Conservation (phyloP, 1,139 yeast genomes). For the Meyerozyma guilliermondii region DNA sequence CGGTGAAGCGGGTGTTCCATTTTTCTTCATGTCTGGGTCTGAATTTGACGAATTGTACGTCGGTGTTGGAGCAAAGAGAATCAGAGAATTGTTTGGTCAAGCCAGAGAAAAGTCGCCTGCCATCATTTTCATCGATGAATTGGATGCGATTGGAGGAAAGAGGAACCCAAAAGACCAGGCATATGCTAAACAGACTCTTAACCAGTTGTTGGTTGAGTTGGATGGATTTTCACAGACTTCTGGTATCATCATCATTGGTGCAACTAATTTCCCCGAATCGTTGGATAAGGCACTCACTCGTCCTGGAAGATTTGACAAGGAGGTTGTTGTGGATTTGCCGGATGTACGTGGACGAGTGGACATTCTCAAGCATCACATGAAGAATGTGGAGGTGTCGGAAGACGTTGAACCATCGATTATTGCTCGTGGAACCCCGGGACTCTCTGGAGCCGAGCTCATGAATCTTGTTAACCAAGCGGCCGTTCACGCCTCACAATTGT, state of each 20-base stretch:
- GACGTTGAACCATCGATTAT: constrained; percentile 83
- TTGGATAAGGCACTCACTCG: constrained; percentile 95
- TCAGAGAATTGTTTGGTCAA: constrained; percentile 86
- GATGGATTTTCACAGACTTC: constrained; percentile 94
- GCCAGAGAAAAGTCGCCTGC: constrained; percentile 97
- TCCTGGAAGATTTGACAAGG: constrained; percentile 97
- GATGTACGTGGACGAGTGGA: constrained; percentile 97
- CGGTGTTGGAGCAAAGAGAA: constrained; percentile 98
- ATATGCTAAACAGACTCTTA: constrained; percentile 93
- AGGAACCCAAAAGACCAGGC: constrained; percentile 98
- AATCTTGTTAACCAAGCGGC: constrained; percentile 98
- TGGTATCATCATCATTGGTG: constrained; percentile 95
- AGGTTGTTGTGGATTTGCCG: constrained; percentile 91
- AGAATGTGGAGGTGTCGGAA: constrained; percentile 78
- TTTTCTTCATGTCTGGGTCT: constrained; percentile 97
- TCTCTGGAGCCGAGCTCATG: constrained; percentile 95
- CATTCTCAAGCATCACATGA: constrained; percentile 87
- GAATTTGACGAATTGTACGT: constrained; percentile 97
- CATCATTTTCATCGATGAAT: constrained; percentile 90
- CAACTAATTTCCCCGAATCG: constrained; percentile 96
- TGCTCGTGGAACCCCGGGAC: constrained; percentile 97
- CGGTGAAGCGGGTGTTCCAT: constrained; percentile 99
- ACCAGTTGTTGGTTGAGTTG: constrained; percentile 89
- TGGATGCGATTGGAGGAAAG: constrained; percentile 98
- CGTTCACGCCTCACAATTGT: constrained; percentile 87